These are phyloP conservation scores for Rickenella mellea DNA, from an alignment of 768 basidiomycete genomes.

Conservation along the genomic window DNA sequence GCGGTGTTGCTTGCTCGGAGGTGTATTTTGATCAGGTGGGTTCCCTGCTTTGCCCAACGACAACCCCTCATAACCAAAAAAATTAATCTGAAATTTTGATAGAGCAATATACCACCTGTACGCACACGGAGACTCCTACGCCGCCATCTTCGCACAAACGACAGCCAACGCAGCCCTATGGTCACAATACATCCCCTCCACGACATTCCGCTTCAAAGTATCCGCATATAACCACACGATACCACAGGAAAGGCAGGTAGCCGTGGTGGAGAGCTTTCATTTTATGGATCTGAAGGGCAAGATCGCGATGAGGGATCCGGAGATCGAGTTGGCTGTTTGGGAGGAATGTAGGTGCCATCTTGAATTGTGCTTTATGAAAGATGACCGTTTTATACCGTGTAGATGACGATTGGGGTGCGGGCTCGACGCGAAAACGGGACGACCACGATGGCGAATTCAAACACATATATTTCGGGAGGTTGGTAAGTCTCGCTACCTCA, in stretches of 20 bases:
- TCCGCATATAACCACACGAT: conserved; percentile 69
- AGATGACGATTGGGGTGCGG: conserved; percentile 47
- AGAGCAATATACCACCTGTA: conserved; percentile 78
- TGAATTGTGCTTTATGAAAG: not conserved
- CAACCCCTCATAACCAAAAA: conserved; percentile 4
- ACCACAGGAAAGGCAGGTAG: conserved; percentile 51
- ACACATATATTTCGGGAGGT: conserved; percentile 75
- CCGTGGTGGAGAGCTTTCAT: conserved; percentile 67
- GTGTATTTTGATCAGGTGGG: conserved; percentile 79
- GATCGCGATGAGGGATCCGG: conserved; percentile 74
- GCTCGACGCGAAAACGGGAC: conserved; percentile 33
- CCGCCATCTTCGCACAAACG: conserved; percentile 54
- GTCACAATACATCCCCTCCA: conserved; percentile 49
- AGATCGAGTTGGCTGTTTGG: conserved; percentile 62
- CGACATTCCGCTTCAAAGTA: conserved; percentile 76
- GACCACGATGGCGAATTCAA: conserved; percentile 61
- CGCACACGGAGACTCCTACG: conserved; percentile 60
- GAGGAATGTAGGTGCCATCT: conserved; percentile 68
- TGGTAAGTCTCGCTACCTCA: conserved; percentile 43
- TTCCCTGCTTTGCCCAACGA: conserved; percentile 5
- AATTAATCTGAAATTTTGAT: not conserved
- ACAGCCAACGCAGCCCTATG: conserved; percentile 36
- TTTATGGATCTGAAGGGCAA: conserved; percentile 80
- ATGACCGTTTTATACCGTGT: not conserved
- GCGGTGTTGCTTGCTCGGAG: conserved; percentile 63